phyloP scores from a whole-genome alignment of 768 basidiomycete genomes.

The Suillus discolor region DNA sequence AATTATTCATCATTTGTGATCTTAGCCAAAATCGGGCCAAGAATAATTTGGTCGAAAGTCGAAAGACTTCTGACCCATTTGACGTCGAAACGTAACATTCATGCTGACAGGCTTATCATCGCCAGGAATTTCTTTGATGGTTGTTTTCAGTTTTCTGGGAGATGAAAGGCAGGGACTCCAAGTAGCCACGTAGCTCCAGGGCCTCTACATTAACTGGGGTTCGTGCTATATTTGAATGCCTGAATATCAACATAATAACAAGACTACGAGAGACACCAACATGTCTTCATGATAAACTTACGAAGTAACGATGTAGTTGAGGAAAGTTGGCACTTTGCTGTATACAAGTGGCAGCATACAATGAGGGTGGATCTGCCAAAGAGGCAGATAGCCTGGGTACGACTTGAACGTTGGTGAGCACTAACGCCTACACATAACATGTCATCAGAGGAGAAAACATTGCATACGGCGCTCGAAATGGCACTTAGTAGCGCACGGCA shows the following conservation, averaged over 20 bases:
- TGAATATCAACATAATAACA: background rate
- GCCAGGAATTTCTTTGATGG: background rate
- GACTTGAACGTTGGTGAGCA: no score
- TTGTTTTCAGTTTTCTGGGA: background rate
- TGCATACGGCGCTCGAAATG: background rate
- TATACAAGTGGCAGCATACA: no score
- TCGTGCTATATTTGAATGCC: background rate
- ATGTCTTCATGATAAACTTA: background rate
- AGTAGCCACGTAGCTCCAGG: background rate
- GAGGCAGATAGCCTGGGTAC: no score
- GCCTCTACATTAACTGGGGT: background rate
- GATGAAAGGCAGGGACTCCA: background rate
- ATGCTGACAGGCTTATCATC: background rate
- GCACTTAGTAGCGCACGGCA: no score
- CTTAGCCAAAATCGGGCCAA: background rate
- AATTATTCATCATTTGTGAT: background rate
- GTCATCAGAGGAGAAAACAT: no score
- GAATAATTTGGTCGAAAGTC: background rate
- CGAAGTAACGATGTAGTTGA: no score
- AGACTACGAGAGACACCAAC: background rate
- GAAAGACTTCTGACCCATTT: background rate
- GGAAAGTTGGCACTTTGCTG: no score
- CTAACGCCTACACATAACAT: no score
- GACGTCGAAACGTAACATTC: background rate
- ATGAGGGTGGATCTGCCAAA: no score